phyloP scores from a whole-genome alignment of 495 filamentous ascomycete species.

The Penicillium ochrochloron region DNA sequence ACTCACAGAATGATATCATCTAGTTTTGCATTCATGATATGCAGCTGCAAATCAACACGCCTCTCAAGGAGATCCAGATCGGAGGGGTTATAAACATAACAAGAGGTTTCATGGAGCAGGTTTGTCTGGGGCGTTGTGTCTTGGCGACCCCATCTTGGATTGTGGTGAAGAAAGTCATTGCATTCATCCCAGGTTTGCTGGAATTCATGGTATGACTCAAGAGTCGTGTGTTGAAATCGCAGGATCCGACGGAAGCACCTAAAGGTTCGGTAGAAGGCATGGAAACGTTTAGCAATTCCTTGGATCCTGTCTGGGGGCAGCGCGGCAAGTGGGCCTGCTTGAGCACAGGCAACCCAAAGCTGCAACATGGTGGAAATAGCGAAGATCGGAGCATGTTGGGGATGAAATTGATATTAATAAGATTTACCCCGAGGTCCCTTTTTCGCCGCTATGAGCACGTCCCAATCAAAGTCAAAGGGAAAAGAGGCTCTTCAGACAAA shows the following conservation, averaged over 20 bases:
- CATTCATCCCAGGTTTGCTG: constrained; percentile 14
- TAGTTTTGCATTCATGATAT: constrained; percentile 13
- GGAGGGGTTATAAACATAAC: constrained; percentile 7
- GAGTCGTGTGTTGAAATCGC: constrained; percentile 11
- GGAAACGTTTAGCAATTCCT: not conserved
- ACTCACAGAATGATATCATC: constrained; percentile 10
- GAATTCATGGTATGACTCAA: constrained; percentile 11
- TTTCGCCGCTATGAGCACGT: constrained; percentile 4
- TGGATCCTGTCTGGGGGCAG: constrained; percentile 5
- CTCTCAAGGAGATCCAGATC: constrained; percentile 7
- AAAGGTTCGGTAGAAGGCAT: constrained; percentile 8
- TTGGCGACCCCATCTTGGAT: not conserved
- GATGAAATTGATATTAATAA: constrained; percentile 9
- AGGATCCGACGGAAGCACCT: constrained; percentile 10
- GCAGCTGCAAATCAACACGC: constrained; percentile 8
- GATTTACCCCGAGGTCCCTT: not conserved
- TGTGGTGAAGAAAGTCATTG: constrained; percentile 8
- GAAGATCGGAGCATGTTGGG: constrained; percentile 7
- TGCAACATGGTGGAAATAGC: constrained; percentile 11
- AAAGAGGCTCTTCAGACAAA: constrained; percentile 2
- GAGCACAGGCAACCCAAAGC: constrained; percentile 3
- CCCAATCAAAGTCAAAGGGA: not conserved
- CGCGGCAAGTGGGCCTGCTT: constrained; percentile 14
- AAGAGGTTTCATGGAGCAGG: constrained; percentile 2
- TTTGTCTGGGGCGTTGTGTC: constrained; percentile 1